phyloP scores from a whole-genome alignment of 257 asterid genomes.

The Gynochthodes officinalis region DNA sequence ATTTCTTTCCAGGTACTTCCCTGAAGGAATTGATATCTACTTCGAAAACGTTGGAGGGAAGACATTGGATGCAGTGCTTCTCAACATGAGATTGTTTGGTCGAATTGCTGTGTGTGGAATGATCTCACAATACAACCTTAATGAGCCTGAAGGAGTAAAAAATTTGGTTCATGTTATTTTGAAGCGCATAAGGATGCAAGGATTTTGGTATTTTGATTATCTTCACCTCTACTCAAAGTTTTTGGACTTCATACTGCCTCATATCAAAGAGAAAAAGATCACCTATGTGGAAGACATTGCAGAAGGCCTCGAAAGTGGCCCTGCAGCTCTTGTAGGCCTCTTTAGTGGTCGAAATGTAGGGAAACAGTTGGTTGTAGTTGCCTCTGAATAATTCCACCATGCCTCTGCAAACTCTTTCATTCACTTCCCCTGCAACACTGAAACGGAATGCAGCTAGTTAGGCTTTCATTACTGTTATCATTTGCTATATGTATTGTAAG shows the following conservation, averaged over 20 bases:
- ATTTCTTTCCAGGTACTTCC: constrained; percentile 34
- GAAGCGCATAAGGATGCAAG: constrained; percentile 38
- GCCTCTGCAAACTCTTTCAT: neutral
- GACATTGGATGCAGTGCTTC: constrained; percentile 51
- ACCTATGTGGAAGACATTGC: constrained; percentile 4
- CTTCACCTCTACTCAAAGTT: neutral
- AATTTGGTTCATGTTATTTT: constrained; percentile 20
- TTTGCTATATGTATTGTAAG: no score
- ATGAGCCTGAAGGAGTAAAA: constrained; percentile 35
- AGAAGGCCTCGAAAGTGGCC: constrained; percentile 11
- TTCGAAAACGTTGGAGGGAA: constrained; percentile 60
- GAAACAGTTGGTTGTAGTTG: neutral
- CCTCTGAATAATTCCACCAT: neutral
- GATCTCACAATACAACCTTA: constrained; percentile 54
- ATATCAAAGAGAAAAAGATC: neutral
- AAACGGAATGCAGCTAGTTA: no score
- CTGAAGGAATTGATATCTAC: constrained; percentile 48
- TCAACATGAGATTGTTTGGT: constrained; percentile 40
- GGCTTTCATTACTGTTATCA: no score
- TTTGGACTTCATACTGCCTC: neutral
- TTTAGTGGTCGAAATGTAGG: constrained; percentile 4
- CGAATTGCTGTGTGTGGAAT: constrained; percentile 51
- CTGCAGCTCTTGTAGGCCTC: constrained; percentile 10
- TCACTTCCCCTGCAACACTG: no score
- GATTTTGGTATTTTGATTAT: constrained; percentile 16